These are phyloP conservation scores for Hyphodiscus sp. DNA, from an alignment of 2,329 filamentous ascomycete genomes.

Conservation along the genomic window DNA sequence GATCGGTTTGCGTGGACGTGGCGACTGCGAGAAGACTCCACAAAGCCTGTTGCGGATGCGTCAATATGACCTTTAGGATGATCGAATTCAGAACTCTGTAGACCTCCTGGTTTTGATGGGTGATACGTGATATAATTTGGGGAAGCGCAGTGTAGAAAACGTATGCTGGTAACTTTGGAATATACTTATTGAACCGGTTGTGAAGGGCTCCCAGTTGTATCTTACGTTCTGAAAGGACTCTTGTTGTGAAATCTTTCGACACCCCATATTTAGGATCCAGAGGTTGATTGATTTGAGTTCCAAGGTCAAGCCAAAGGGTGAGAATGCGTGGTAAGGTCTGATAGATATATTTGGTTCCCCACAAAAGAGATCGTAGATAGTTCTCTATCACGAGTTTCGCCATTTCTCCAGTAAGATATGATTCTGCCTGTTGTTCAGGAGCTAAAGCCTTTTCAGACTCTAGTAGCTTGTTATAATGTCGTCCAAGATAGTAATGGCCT, in stretches of 20 bases:
- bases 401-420: conserved; percentile 73
- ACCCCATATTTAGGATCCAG: conserved; percentile 39
- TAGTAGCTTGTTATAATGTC: conserved; percentile 93
- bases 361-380: conserved; percentile 78
- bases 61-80: conserved; percentile 76
- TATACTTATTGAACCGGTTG: conserved; percentile 71
- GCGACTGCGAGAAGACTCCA: conserved; percentile 88
- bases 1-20: conserved; percentile 69
- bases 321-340: conserved; percentile 88
- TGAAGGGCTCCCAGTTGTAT: conserved; percentile 65
- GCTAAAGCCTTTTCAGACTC: conserved; percentile 80
- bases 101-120: conserved; percentile 72
- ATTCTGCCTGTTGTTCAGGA: conserved; percentile 68
- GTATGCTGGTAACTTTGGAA: conserved; percentile 64
- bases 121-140: conserved; percentile 93
- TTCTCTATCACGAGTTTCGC: conserved; percentile 90
- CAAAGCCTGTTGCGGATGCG: conserved; percentile 84
- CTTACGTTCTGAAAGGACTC: conserved; percentile 50
- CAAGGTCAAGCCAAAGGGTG: conserved; percentile 91
- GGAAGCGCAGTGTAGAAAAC: conserved; percentile 79
- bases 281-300: conserved; percentile 62
- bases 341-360: conserved; percentile 91
- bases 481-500: conserved; percentile 92
- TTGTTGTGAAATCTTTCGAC: conserved; percentile 42
- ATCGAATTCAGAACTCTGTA: conserved; percentile 72